Evolutionary conservation across 768 basidiomycete species (phyloP), one percentile per base, ranked within the genome.

Genomic region (Russula dissimulans): DNA sequence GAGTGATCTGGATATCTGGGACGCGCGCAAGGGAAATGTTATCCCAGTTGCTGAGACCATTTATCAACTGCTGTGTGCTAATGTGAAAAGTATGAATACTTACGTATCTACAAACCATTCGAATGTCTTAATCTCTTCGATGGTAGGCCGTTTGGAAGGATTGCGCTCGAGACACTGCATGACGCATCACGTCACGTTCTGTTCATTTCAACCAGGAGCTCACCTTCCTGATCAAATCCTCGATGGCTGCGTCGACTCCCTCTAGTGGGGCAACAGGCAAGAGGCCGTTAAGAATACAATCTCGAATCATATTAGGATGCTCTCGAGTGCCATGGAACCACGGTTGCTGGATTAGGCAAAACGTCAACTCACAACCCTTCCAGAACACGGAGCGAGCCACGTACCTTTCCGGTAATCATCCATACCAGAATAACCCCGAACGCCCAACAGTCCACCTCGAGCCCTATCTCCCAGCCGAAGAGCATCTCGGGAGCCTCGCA

Each of bases 391-490:
- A n/a, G 46, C 3, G 6, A 45, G 43, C 22, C 22, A 60, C 53
- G 26, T 54, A 66, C 65, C 52, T 54, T 56, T 44, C 65, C 65
- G 14, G 54, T 55, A n/a, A 52, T 57, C 59, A 66, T 64, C 65
- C 65, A 66, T 51, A 56, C 36, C 31, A 66, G 34, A 17, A 66
- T 49, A 36, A 59, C 31, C 1, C 65, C 65, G 26, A 56, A 61
- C 12, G 59, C 62, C 65, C 65, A 66, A 53, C 51, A 60, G 41
- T 66, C 65, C 18, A 61, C 65, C 56, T 66, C 63, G 12, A 38
- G 51, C 7, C 65, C 65, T 42, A 61, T 48, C 22, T 66, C 56
- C 59, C 53, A 60, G 39, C 63, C 65, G 14, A 61, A 17, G 39
- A 66, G 52, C 53, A 64, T 51, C 44, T 66, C 65, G 4, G 65